Evolutionary conservation across 2,329 filamentous ascomycete species (phyloP).

Genomic region (Graphiopsis chlorocephala): DNA sequence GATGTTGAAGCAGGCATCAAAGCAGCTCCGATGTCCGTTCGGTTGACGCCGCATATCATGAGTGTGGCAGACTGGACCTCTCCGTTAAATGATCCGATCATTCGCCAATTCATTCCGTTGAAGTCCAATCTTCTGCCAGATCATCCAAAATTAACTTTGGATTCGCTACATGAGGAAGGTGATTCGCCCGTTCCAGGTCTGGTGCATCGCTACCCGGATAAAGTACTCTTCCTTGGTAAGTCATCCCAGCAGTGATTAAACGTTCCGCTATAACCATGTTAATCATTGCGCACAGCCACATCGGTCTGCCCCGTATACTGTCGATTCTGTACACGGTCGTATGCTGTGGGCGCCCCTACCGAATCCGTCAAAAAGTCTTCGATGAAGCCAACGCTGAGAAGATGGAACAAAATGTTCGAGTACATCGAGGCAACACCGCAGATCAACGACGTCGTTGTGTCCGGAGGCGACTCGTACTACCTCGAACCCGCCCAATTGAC

Average conservation of each 20-base stretch:
- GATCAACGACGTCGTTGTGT: slow-evolving; percentile 60
- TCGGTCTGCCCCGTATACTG: slow-evolving; percentile 64
- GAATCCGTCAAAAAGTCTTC: slow-evolving; percentile 44
- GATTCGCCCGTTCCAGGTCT: slow-evolving; percentile 58
- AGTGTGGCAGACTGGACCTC: slow-evolving; percentile 59
- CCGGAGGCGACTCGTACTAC: slow-evolving; percentile 62
- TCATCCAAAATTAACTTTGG: slow-evolving; percentile 54
- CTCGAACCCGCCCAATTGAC: slow-evolving; percentile 53
- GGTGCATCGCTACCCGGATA: slow-evolving; percentile 64
- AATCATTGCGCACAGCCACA: slow-evolving; percentile 42
- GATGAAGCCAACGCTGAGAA: slow-evolving; percentile 37
- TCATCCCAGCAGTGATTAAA: background rate
- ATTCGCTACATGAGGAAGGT: slow-evolving; percentile 57
- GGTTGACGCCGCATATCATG: slow-evolving; percentile 60
- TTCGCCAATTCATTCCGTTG: slow-evolving; percentile 60
- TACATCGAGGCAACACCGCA: slow-evolving; percentile 53
- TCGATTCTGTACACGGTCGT: slow-evolving; percentile 60
- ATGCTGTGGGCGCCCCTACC: slow-evolving; percentile 57
- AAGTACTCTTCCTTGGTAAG: slow-evolving; percentile 60
- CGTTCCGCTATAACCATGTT: background rate
- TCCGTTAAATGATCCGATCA: slow-evolving; percentile 58
- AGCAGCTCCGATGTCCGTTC: slow-evolving; percentile 58
- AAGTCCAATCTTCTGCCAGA: slow-evolving; percentile 53
- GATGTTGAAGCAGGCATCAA: slow-evolving; percentile 55
- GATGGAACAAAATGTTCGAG: slow-evolving; percentile 57